Base-by-base conservation (phyloP, 2,329 filamentous ascomycete genomes). In the Ophiostoma montium region DNA sequence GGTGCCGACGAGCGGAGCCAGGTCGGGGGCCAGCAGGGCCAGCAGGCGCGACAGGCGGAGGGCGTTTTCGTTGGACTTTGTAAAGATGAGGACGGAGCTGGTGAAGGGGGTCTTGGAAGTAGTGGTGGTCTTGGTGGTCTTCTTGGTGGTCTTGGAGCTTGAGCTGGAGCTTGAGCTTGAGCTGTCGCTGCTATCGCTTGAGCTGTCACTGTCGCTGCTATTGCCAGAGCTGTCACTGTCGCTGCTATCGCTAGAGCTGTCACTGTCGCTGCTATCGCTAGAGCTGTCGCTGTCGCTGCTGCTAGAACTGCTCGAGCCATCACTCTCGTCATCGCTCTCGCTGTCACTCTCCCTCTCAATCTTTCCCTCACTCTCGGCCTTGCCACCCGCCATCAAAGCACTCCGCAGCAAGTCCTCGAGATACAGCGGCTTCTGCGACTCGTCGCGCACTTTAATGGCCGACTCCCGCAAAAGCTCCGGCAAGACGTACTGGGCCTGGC, bases 11-110 rank as follows among this genome's bases (percentile, higher is more conserved):
- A 73, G 67, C 1, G 68, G 59, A 3, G 73, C 67, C 32, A 83
- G 67, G 0, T 69, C 62, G 1, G 81, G 79, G 16, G 77, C 70
- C 19, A 94, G 70, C 1, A 89, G 68, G 2, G 71, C 67, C 11
- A 96, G 71, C 0, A 96, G 78, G 18, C 86, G 83, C 1, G 84
- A 80, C n/a, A 96, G 75, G 51, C 92, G 84, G n/a, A 85, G 74
- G 1, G 90, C 86, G 16, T 82, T 79, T 62, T 95, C 88, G 61
- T 90, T 95, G 50, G 86, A 94, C 58, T 87, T 87, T 43, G 88
- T 89, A 62, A 96, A 96, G 55, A 96, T 80, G 33, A 96, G 72
- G 11, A 83, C 78, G 3, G 67, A 68, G 30, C 70, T 66, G 16
- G 62, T 56, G 54, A 65, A 61, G 31, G 46, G 19, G 5, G 18